Percentiles rank a stretch among this genome's conserved stretches.
These are phyloP conservation scores for Plasmodium vivax DNA, from an alignment of 169 alveolate species.

Conservation along the genomic window DNA sequence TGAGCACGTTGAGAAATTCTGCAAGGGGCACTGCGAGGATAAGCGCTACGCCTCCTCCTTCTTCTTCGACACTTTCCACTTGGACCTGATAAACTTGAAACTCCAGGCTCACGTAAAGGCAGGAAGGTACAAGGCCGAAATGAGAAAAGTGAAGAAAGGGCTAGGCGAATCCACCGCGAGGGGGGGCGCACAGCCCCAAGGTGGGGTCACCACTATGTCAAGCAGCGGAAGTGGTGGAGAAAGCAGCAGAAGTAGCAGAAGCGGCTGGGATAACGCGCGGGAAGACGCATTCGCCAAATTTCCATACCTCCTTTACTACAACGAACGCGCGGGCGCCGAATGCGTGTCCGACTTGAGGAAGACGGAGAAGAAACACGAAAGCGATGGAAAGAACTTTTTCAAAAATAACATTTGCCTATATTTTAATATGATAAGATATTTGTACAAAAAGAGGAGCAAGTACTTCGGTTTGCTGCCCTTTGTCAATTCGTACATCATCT, in stretches of 20 bases:
- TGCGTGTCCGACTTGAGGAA: constrained; percentile 11
- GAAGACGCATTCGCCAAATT: neutral
- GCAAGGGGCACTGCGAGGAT: constrained; percentile 23
- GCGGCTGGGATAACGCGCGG: neutral
- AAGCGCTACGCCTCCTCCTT: constrained; percentile 19
- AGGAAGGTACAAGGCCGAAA: neutral
- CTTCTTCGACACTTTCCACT: constrained; percentile 43
- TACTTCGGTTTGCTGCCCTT: constrained; percentile 40
- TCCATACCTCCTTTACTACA: constrained; percentile 9
- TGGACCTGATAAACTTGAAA: constrained; percentile 40
- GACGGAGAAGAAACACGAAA: constrained; percentile 24
- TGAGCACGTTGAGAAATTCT: constrained; percentile 48
- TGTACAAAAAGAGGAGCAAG: constrained; percentile 40
- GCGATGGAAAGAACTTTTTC: constrained; percentile 33
- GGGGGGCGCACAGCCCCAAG: neutral
- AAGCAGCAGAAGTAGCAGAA: neutral
- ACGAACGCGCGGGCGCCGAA: constrained; percentile 1
- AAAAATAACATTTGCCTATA: constrained; percentile 59
- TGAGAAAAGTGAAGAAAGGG: neutral
- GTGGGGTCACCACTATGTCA: neutral
- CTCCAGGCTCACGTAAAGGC: constrained; percentile 20
- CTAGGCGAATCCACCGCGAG: neutral
- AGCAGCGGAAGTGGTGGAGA: neutral
- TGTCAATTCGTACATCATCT: constrained; percentile 27
- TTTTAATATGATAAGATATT: constrained; percentile 55